These are phyloP conservation scores for Ceratobasidium sp. DNA, from an alignment of 1,284 basidiomycete genomes.

Conservation along the genomic window DNA sequence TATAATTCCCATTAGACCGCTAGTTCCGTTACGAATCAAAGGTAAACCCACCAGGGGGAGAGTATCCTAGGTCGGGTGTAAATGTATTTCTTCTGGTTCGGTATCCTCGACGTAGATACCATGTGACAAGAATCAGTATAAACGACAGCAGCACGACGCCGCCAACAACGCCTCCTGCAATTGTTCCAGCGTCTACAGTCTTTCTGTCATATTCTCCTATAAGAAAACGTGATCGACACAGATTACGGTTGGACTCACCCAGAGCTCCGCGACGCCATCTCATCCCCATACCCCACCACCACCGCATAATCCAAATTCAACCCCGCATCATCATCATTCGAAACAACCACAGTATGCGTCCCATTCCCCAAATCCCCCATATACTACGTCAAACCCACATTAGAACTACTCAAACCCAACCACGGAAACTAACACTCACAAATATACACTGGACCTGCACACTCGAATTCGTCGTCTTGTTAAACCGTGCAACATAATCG, in stretches of 20 bases:
- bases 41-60: not conserved
- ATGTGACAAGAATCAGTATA: not conserved
- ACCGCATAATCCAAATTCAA: slow-evolving; percentile 7
- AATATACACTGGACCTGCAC: slow-evolving; percentile 14
- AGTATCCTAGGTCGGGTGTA: not conserved
- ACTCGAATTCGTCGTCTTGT: slow-evolving; percentile 5
- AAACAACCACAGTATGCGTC: slow-evolving; percentile 2
- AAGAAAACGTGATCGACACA: not conserved
- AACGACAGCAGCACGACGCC: not conserved
- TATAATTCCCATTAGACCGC: not conserved
- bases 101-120: not conserved
- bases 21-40: not conserved
- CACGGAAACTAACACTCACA: not conserved
- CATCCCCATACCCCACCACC: not conserved
- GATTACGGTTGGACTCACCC: not conserved
- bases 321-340: slow-evolving; percentile 8
- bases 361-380: slow-evolving; percentile 8
- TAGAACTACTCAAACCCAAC: not conserved
- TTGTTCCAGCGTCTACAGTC: not conserved
- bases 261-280: not conserved
- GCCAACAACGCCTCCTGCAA: not conserved
- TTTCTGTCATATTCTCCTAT: not conserved
- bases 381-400: not conserved
- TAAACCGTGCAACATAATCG: not conserved
- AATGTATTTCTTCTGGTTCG: not conserved